Base-by-base conservation (phyloP, 805 yeast species). In the Wickerhamiella dianesei region DNA sequence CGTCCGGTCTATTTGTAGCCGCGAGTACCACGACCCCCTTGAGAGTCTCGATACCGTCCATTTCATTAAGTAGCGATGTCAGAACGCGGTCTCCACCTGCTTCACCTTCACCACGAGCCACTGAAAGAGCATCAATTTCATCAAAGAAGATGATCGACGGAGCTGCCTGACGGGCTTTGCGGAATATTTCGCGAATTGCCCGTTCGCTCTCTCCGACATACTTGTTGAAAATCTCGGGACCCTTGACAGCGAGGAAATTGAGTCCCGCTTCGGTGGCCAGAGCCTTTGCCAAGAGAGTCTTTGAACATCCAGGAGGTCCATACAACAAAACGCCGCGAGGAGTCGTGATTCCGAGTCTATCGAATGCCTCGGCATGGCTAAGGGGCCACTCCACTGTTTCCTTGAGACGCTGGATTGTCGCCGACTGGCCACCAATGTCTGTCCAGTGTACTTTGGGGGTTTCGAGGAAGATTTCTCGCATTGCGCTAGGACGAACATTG, bases 271-370 rank as follows among this genome's bases (percentile, higher is more conserved):
- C 98, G 0, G 95, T 83, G 0, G 97, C 97, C 25, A 89, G 66
- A 0, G 96, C 96, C 59, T 89, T 89, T 1, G 96, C 97, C 0
- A 95, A 85, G 51, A 89, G 65, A 0, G 98, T 89, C 58, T 89
- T 89, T 9, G 96, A 88, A 67, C 97, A 89, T 14, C 98, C 98
- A 0, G 98, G 97, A 1, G 99, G 99, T 0, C 99, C 99, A 63
- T 92, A 92, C 18, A 92, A 68, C 42, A 92, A 64, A 1, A 92
- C 82, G 35, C 99, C 99, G 54, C 85, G 82, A 2, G 99, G 99
- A 0, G 97, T 87, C 40, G 75, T 69, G 3, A 92, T 80, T 0
- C 97, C 97, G 13, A 92, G 69, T 39, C 74, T 68, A 17, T 69
- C 69, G 61, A 92, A 92, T 0, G 94, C 72, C 0, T 77, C 87